These are phyloP conservation scores for Fusarium haematococcum DNA, from an alignment of 2,329 filamentous ascomycete genomes.

Conservation along the genomic window DNA sequence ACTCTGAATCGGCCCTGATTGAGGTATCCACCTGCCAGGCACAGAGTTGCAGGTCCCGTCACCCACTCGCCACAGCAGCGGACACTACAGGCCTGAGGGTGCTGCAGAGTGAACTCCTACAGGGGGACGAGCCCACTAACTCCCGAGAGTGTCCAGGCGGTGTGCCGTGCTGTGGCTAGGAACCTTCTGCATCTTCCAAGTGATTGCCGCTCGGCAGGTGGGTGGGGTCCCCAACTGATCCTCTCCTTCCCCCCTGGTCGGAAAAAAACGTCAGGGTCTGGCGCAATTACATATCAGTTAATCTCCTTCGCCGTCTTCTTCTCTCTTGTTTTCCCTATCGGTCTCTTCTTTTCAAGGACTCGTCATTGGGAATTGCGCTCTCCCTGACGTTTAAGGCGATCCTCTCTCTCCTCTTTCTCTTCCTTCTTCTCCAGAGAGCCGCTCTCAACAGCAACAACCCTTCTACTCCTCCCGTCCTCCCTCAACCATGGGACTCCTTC, in stretches of 20 bases:
- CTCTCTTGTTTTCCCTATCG: slow-evolving; percentile 28
- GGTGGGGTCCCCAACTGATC: slow-evolving; percentile 31
- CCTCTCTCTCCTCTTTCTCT: not conserved
- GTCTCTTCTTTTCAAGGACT: slow-evolving; percentile 30
- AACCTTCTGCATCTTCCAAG: not conserved
- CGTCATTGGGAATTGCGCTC: slow-evolving; percentile 26
- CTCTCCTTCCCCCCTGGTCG: slow-evolving; percentile 28
- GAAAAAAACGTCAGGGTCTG: slow-evolving; percentile 41
- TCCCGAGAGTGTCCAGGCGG: slow-evolving; percentile 27
- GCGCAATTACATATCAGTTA: slow-evolving; percentile 49
- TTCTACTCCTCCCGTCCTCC: slow-evolving; percentile 1
- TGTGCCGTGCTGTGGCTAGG: slow-evolving; percentile 24
- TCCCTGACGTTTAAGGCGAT: slow-evolving; percentile 24
- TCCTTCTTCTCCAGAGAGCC: not conserved
- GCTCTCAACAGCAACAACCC: slow-evolving; percentile 3
- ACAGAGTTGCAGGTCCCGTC: slow-evolving; percentile 14
- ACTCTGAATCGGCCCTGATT: not conserved
- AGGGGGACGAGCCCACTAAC: slow-evolving; percentile 8
- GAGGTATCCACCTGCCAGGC: slow-evolving; percentile 23
- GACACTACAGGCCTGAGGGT: slow-evolving; percentile 1
- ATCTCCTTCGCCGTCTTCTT: slow-evolving; percentile 44
- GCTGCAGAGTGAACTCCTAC: slow-evolving; percentile 14
- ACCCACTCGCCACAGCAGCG: slow-evolving; percentile 1
- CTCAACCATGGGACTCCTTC: slow-evolving; percentile 66
- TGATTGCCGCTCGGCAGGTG: slow-evolving; percentile 14